A percentile compares a stretch with the other conserved stretches of the same genome.
phyloP scores from a whole-genome alignment of 139 green algal species.

The Chlorella ohadii region DNA sequence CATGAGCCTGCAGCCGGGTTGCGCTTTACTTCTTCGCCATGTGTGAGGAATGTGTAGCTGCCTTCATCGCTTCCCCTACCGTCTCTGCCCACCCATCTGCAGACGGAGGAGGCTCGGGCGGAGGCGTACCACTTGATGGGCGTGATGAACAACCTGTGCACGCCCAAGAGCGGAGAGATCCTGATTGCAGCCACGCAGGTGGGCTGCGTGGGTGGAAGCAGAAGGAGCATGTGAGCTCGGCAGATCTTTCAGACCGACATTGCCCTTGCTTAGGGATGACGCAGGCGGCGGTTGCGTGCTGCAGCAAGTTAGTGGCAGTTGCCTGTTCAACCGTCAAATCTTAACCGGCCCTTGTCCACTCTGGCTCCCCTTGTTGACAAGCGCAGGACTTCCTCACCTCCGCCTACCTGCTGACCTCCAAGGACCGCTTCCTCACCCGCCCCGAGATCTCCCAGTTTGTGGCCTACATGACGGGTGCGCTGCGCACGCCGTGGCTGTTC shows the following conservation, averaged over 20 bases:
- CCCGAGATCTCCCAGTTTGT: conserved; percentile 78
- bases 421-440: conserved; percentile 81
- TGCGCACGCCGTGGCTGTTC: not conserved
- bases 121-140: conserved; percentile 95
- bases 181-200: conserved; percentile 93
- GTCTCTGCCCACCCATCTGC: conserved; percentile 5
- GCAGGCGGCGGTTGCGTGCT: too few relatives aligned
- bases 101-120: conserved; percentile 95
- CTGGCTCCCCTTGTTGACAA: too few relatives aligned
- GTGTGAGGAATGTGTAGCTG: too few relatives aligned
- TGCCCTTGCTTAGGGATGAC: too few relatives aligned
- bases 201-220: not conserved
- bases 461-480: conserved; percentile 66
- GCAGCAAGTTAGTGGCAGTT: too few relatives aligned
- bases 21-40: too few relatives aligned
- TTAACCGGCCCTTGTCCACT: too few relatives aligned
- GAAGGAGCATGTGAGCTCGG: too few relatives aligned
- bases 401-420: conserved; percentile 90
- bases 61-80: too few relatives aligned
- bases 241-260: too few relatives aligned
- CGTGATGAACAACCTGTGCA: conserved; percentile 92
- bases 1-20: too few relatives aligned
- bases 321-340: too few relatives aligned
- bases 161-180: conserved; percentile 98
- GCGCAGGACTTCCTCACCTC: conserved; percentile 97